phyloP scores from a whole-genome alignment of 2,329 filamentous ascomycete species.

The Talaromyces marneffei region DNA sequence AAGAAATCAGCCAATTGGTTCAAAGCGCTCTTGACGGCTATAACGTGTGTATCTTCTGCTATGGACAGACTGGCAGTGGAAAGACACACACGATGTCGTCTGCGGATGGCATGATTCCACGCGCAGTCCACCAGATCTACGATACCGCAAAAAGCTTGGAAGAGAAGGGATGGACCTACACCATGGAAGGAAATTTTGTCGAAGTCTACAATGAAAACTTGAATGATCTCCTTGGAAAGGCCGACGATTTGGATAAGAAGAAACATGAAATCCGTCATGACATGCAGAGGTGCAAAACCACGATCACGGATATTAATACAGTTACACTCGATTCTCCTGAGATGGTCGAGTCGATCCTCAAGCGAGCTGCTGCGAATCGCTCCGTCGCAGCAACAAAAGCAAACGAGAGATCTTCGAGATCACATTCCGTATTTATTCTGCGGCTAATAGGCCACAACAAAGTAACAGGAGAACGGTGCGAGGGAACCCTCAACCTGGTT shows the following conservation, averaged over 20 bases:
- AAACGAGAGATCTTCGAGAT: slow-evolving; percentile 89
- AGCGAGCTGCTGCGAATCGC: slow-evolving; percentile 75
- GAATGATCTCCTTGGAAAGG: slow-evolving; percentile 75
- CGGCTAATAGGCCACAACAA: slow-evolving; percentile 61
- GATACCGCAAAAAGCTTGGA: slow-evolving; percentile 74
- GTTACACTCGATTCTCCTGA: slow-evolving; percentile 72
- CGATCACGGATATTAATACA: slow-evolving; percentile 70
- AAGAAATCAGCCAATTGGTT: slow-evolving; percentile 92
- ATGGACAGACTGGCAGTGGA: slow-evolving; percentile 93
- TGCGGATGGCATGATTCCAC: slow-evolving; percentile 87
- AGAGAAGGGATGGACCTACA: slow-evolving; percentile 91
- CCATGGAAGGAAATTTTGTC: slow-evolving; percentile 89
- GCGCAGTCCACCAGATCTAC: slow-evolving; percentile 90
- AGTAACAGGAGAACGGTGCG: slow-evolving; percentile 74
- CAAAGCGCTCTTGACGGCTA: slow-evolving; percentile 95
- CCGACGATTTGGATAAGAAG: slow-evolving; percentile 67
- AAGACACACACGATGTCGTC: slow-evolving; percentile 97
- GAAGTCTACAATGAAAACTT: slow-evolving; percentile 98
- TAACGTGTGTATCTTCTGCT: slow-evolving; percentile 98
- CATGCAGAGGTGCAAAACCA: slow-evolving; percentile 71
- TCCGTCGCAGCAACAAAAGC: slow-evolving; percentile 95
- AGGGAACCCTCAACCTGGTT: slow-evolving; percentile 91
- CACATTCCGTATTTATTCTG: slow-evolving; percentile 93
- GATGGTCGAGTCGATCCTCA: slow-evolving; percentile 73
- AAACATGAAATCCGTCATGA: slow-evolving; percentile 90